Evolutionary conservation across 306 rosid genomes (phyloP).

Genomic region (Dryas alaskensis): DNA sequence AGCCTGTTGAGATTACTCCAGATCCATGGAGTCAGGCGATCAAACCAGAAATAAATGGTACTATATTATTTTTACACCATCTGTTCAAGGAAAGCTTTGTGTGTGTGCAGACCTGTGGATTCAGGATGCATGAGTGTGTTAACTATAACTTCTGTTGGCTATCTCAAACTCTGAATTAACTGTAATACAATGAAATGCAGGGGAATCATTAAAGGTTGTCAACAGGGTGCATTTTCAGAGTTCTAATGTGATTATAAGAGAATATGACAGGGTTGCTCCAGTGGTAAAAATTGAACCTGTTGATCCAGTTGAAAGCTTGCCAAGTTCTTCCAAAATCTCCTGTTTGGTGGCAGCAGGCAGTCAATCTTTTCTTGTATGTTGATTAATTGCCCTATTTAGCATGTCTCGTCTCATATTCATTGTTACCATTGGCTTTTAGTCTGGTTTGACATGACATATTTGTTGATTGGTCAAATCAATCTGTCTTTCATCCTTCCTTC

Average conservation of each 20-base stretch:
- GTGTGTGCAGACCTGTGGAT: background rate
- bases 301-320: slow-evolving; percentile 10
- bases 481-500: no score
- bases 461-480: background rate
- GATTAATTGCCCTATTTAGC: background rate
- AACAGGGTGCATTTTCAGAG: slow-evolving; percentile 20
- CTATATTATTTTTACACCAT: background rate
- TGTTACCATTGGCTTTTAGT: slow-evolving; percentile 9
- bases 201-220: slow-evolving; percentile 18
- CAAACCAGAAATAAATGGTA: slow-evolving; percentile 28
- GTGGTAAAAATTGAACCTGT: slow-evolving; percentile 23
- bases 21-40: slow-evolving; percentile 25
- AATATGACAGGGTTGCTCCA: background rate
- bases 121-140: background rate
- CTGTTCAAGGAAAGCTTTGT: slow-evolving; percentile 9
- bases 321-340: slow-evolving; percentile 26
- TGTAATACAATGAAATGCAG: slow-evolving; percentile 33
- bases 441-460: no score
- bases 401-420: slow-evolving; percentile 5
- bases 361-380: slow-evolving; percentile 41
- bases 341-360: slow-evolving; percentile 33
- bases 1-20: slow-evolving; percentile 24
- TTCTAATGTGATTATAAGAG: slow-evolving; percentile 13
- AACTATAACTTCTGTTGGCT: background rate
- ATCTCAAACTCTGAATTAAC: background rate